Conservation (phyloP, 176 grass and related monocot genomes). For the Lolium multiflorum region DNA sequence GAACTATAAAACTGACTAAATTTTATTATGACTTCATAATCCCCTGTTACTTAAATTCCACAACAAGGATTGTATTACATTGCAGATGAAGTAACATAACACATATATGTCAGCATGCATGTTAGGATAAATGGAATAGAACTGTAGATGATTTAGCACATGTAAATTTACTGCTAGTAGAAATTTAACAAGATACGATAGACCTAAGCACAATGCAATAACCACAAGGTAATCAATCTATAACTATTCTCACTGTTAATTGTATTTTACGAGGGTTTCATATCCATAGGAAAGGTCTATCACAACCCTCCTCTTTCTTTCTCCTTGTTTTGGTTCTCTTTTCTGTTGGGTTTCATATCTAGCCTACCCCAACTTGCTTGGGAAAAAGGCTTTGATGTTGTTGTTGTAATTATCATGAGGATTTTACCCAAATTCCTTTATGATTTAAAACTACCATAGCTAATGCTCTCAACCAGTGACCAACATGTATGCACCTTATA, state of each 20-base stretch:
- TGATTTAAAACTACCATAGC: not conserved
- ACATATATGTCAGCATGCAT: not conserved
- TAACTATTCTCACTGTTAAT: not conserved
- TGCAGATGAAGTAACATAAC: conserved; percentile 13
- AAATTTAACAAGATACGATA: conserved; percentile 5
- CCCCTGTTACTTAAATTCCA: not conserved
- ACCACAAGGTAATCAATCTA: not conserved
- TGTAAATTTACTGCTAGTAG: not conserved
- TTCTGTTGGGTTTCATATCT: too few relatives aligned
- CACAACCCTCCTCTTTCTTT: too few relatives aligned
- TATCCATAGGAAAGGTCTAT: too few relatives aligned
- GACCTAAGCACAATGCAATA: not conserved
- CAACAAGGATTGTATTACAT: not conserved
- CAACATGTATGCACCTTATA: not conserved
- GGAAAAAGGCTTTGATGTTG: too few relatives aligned
- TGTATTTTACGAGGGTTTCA: not conserved
- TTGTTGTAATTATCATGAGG: not conserved
- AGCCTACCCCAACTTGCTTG: too few relatives aligned
- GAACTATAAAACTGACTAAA: not conserved
- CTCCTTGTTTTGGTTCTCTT: too few relatives aligned
- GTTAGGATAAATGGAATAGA: conserved; percentile 13
- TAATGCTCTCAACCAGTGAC: not conserved
- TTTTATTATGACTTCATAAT: not conserved
- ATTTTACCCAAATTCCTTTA: not conserved
- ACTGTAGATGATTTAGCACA: not conserved